Conservation (phyloP, 1,139 yeast genomes). For the Taiozyma sp. region DNA sequence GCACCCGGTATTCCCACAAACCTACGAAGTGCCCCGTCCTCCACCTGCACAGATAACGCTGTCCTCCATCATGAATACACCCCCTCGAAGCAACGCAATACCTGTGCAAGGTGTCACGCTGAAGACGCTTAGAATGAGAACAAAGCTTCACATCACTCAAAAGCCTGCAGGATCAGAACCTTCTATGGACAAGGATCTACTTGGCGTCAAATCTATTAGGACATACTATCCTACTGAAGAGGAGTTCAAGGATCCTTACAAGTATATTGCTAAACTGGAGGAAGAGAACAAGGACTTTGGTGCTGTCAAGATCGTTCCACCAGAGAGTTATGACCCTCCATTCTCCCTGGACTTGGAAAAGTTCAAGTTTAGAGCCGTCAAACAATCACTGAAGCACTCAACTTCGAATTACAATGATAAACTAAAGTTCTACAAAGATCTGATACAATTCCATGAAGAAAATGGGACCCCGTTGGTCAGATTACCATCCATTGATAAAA, state of each 20-base stretch:
- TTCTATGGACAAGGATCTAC: background rate
- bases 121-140: background rate
- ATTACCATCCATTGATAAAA: conserved; percentile 53
- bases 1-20: background rate
- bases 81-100: background rate
- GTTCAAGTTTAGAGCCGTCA: conserved; percentile 54
- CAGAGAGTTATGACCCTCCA: conserved; percentile 30
- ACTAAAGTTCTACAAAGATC: conserved; percentile 30
- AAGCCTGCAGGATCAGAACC: background rate
- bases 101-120: background rate
- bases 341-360: conserved; percentile 47
- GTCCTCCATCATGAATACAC: background rate
- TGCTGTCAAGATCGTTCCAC: conserved; percentile 55
- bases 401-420: conserved; percentile 28
- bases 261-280: conserved; percentile 43
- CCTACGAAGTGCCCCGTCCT: background rate
- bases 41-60: background rate
- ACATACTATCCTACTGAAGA: conserved; percentile 40
- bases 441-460: conserved; percentile 29
- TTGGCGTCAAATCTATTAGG: conserved; percentile 21
- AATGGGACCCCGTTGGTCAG: conserved; percentile 22
- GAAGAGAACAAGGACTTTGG: conserved; percentile 53
- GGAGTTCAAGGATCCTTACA: conserved; percentile 46
- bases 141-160: background rate
- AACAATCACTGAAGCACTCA: conserved; percentile 42